A percentile compares a stretch with the other conserved stretches of the same genome.
Evolutionary conservation across 306 rosid genomes (phyloP).

Genomic region (Medicago lupulina): DNA sequence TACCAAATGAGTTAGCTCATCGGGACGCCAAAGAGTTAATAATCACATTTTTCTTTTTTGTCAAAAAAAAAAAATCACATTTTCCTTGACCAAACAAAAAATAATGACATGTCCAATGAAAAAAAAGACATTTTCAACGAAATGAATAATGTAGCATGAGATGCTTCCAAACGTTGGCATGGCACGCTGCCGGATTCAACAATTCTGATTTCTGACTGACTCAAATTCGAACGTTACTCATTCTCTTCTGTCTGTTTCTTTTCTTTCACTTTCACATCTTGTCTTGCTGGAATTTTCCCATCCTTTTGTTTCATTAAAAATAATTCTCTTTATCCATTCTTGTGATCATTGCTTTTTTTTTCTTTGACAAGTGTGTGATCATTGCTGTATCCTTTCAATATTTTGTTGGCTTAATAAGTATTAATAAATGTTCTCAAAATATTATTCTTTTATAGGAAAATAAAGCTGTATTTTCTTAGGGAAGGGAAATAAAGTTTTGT

Average conservation of each 20-base stretch:
- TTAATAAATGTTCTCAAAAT: too few relatives aligned
- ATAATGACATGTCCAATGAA: neutral
- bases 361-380: neutral
- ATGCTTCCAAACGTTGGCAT: slow-evolving; percentile 10
- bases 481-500: neutral
- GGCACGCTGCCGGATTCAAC: slow-evolving; percentile 31
- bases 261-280: neutral
- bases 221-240: slow-evolving; percentile 33
- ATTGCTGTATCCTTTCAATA: neutral
- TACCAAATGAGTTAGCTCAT: too few relatives aligned
- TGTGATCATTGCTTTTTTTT: neutral
- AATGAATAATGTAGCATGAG: slow-evolving; percentile 5
- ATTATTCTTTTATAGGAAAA: neutral
- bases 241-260: slow-evolving; percentile 13
- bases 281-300: neutral
- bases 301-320: neutral
- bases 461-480: too few relatives aligned
- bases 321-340: neutral
- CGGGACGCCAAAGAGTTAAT: too few relatives aligned
- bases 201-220: slow-evolving; percentile 18
- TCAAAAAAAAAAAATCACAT: too few relatives aligned
- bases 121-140: neutral
- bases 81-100: too few relatives aligned
- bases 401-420: too few relatives aligned
- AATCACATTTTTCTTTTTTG: too few relatives aligned